Evolutionary conservation across 2,329 filamentous ascomycete species (phyloP).

Genomic region (Ophiostoma tasmaniense): DNA sequence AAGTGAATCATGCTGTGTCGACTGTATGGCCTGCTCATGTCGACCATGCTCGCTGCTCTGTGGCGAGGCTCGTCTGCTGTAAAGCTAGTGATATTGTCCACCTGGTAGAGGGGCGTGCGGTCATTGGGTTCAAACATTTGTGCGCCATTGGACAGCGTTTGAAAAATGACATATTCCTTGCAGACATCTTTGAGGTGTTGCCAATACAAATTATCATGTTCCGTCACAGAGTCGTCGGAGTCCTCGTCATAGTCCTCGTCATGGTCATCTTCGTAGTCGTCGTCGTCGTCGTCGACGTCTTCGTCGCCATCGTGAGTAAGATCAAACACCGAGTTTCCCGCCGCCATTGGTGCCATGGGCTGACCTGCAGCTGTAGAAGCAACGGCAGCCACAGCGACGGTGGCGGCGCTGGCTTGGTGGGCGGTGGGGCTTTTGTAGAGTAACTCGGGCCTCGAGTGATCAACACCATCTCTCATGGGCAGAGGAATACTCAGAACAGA

Average conservation of each 20-base stretch:
- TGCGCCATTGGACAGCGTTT: background rate
- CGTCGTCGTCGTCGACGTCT: background rate
- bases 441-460: background rate
- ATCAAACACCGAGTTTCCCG: background rate
- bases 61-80: background rate
- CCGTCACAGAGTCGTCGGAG: background rate
- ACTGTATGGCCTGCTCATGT: constrained; percentile 28
- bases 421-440: background rate
- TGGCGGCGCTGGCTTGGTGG: background rate
- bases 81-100: background rate
- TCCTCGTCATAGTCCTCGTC: constrained; percentile 9
- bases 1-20: constrained; percentile 55
- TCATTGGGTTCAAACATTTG: background rate
- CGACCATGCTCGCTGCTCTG: constrained; percentile 20
- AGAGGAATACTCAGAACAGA: background rate
- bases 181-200: background rate
- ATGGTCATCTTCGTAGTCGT: background rate
- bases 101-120: background rate
- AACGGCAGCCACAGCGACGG: background rate
- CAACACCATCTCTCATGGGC: background rate
- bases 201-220: constrained; percentile 8
- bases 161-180: background rate
- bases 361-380: background rate
- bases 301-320: background rate
- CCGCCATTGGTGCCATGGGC: background rate